Conservation (phyloP, 352 stramenopile genomes). For the Hyaloperonospora arabidopsidis region DNA sequence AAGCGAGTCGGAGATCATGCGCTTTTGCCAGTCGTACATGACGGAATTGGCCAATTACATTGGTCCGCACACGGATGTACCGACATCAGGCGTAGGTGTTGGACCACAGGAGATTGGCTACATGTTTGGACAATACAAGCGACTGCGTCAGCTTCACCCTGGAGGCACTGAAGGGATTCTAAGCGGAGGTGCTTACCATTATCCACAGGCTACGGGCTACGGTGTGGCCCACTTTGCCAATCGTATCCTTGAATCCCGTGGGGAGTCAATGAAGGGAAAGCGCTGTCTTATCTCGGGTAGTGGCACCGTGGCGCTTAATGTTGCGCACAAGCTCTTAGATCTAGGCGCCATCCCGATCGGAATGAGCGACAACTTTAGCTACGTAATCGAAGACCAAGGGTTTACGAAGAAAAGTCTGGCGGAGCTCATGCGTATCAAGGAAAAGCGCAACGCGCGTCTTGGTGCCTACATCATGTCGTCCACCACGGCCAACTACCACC, state of each 20-base stretch:
- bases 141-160: conserved; percentile 82
- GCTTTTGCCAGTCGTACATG: conserved; percentile 98
- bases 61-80: conserved; percentile 92
- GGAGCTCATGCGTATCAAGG: conserved; percentile 76
- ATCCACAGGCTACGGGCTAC: conserved; percentile 89
- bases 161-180: conserved; percentile 81
- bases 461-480: conserved; percentile 87
- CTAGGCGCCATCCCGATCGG: conserved; percentile 93
- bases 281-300: conserved; percentile 93
- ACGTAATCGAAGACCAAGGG: conserved; percentile 92
- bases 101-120: conserved; percentile 92
- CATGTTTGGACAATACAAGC: conserved; percentile 98
- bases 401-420: conserved; percentile 63
- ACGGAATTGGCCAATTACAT: conserved; percentile 98
- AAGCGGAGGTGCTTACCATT: conserved; percentile 83
- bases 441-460: conserved; percentile 69
- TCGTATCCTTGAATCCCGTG: conserved; percentile 86
- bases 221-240: conserved; percentile 94
- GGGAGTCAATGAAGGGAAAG: conserved; percentile 93
- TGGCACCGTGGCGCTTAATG: conserved; percentile 90
- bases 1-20: conserved; percentile 94
- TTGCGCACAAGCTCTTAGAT: conserved; percentile 92
- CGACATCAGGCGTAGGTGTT: conserved; percentile 92
- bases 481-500: conserved; percentile 82
- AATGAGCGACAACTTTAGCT: conserved; percentile 92